Conservation (phyloP, 345 rosid species). For the Erysimum cheiranthoides region DNA sequence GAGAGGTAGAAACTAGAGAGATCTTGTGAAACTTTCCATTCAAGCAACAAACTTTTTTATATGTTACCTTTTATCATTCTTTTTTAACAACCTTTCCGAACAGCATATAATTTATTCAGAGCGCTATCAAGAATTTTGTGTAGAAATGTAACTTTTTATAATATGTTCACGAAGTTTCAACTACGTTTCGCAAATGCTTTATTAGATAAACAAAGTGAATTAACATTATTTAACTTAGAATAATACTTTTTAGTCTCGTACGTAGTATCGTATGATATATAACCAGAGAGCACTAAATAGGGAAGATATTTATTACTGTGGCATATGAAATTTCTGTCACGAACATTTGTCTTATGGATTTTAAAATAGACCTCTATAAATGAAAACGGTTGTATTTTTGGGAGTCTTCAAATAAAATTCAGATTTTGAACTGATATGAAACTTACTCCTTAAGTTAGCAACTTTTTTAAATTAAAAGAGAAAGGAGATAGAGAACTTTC, state of each 20-base stretch:
- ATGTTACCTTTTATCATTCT: slow-evolving; percentile 23
- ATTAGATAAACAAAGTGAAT: not conserved
- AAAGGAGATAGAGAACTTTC: slow-evolving; percentile 36
- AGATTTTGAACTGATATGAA: slow-evolving; percentile 6
- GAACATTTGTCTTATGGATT: not conserved
- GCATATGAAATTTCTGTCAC: slow-evolving; percentile 8
- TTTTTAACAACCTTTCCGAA: slow-evolving; percentile 18
- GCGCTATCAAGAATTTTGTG: not conserved
- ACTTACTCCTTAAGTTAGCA: slow-evolving; percentile 44
- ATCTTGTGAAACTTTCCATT: slow-evolving; percentile 14
- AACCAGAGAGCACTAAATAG: not conserved
- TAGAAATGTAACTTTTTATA: not conserved
- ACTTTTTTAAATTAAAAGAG: slow-evolving; percentile 26
- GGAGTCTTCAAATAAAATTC: slow-evolving; percentile 5
- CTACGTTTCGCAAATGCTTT: slow-evolving; percentile 9
- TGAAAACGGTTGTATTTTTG: not conserved
- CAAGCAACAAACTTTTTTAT: slow-evolving; percentile 23
- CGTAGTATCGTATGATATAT: not conserved
- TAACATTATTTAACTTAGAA: slow-evolving; percentile 5
- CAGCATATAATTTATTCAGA: not conserved
- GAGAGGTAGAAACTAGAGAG: not conserved
- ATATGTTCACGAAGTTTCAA: not conserved
- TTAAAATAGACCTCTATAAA: not conserved
- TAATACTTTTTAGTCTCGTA: not conserved
- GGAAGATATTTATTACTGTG: not conserved